A percentile compares a stretch with the other conserved stretches of the same genome.
phyloP scores from a whole-genome alignment of 1,139 yeast genomes.

The Lodderomyces elongisporus region DNA sequence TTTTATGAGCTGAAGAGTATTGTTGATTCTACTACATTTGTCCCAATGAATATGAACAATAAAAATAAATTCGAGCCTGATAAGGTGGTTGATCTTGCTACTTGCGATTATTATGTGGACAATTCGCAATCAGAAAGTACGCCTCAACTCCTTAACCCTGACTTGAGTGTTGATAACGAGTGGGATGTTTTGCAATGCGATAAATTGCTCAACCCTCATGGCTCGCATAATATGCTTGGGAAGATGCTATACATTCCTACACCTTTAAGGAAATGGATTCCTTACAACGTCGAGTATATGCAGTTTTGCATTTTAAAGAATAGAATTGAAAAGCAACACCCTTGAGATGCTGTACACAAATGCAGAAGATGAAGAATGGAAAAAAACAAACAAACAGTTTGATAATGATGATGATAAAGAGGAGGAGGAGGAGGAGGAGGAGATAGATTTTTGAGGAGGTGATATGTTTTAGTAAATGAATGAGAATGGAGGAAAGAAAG shows the following conservation, averaged over 20 bases:
- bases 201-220: constrained; percentile 45
- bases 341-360: background rate
- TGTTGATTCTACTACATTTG: constrained; percentile 28
- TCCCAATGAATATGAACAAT: constrained; percentile 71
- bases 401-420: too few species aligned
- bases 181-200: constrained; percentile 45
- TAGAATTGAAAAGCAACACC: background rate
- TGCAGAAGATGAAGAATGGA: too few species aligned
- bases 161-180: constrained; percentile 12
- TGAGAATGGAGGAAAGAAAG: too few species aligned
- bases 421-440: too few species aligned
- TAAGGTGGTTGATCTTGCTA: constrained; percentile 39
- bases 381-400: too few species aligned
- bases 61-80: constrained; percentile 53
- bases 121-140: constrained; percentile 25
- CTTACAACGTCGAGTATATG: constrained; percentile 36
- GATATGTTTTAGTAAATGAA: too few species aligned
- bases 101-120: constrained; percentile 61
- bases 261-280: constrained; percentile 17
- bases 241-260: constrained; percentile 44
- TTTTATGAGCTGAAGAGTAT: constrained; percentile 45
- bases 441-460: too few species aligned
- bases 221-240: constrained; percentile 38
- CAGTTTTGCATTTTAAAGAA: constrained; percentile 38
- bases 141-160: constrained; percentile 13